Evolutionary conservation across 2,329 filamentous ascomycete genomes (phyloP).

Genomic region (Mariannaea elegans): DNA sequence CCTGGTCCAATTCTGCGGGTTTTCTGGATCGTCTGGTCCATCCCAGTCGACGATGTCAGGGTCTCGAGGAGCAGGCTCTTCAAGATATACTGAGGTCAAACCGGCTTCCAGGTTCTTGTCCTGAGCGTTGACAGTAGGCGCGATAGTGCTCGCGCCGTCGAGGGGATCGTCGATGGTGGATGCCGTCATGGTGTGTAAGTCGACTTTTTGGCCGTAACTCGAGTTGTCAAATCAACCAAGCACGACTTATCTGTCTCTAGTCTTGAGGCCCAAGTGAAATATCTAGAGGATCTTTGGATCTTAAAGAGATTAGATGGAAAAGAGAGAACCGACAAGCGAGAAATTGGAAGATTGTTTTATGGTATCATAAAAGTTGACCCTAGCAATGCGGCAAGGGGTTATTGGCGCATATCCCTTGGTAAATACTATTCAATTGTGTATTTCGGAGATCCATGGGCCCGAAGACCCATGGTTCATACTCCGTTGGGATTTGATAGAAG

Average conservation of each 20-base stretch:
- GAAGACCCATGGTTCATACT: neutral
- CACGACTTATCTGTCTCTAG: neutral
- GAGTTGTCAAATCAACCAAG: neutral
- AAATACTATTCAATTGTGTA: neutral
- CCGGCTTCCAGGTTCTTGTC: conserved; percentile 33
- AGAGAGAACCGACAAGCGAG: neutral
- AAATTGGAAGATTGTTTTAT: neutral
- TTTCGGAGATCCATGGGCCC: neutral
- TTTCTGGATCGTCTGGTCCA: conserved; percentile 62
- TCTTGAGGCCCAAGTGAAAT: neutral
- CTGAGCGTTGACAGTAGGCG: conserved; percentile 5
- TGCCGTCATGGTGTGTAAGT: conserved; percentile 21
- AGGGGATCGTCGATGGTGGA: conserved; percentile 21
- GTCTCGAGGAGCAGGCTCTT: conserved; percentile 28
- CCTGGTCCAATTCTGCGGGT: conserved; percentile 68
- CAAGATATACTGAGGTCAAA: conserved; percentile 31
- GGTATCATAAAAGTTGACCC: neutral
- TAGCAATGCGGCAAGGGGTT: neutral
- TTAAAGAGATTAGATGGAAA: neutral
- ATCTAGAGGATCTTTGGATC: neutral
- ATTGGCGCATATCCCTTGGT: neutral
- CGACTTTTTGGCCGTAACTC: neutral
- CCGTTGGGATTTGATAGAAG: neutral
- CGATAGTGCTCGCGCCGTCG: conserved; percentile 13
- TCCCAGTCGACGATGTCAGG: conserved; percentile 65